Evolutionary conservation across 768 basidiomycete species (phyloP).

Genomic region (Mycena belliarum): DNA sequence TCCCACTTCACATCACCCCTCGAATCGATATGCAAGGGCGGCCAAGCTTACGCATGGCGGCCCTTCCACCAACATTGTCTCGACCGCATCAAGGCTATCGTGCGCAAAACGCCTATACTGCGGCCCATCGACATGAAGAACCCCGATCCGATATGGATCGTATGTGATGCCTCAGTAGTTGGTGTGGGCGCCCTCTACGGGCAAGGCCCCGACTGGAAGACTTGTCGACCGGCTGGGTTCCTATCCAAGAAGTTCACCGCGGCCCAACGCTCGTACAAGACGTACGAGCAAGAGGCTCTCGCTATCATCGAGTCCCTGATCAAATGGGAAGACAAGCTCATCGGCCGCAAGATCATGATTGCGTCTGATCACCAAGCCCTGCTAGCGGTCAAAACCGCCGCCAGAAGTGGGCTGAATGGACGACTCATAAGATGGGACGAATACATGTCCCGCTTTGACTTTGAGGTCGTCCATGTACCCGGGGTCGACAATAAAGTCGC

Average conservation of each 20-base stretch:
- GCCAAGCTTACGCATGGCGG: not conserved
- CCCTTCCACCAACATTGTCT: not conserved
- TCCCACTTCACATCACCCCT: not conserved
- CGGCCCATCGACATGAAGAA: not conserved
- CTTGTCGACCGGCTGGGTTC: not conserved
- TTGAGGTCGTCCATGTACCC: no score
- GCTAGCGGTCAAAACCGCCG: not conserved
- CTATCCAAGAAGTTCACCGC: slow-evolving; percentile 20
- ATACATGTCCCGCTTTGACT: no score
- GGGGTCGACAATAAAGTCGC: no score
- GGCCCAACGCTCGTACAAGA: slow-evolving; percentile 20
- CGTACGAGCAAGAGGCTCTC: slow-evolving; percentile 21
- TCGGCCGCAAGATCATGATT: slow-evolving; percentile 25
- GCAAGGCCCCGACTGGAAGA: not conserved
- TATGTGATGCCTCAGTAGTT: not conserved
- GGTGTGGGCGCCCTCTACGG: not conserved
- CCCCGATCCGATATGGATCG: not conserved
- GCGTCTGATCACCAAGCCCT: slow-evolving; percentile 32
- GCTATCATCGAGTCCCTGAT: slow-evolving; percentile 21
- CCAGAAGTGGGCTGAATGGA: no score
- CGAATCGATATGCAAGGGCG: not conserved
- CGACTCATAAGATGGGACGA: no score
- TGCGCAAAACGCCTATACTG: not conserved
- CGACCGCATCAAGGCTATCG: not conserved
- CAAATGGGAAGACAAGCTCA: slow-evolving; percentile 35